Base-by-base conservation (phyloP, 306 rosid species). In the Gastrolobium villosum region DNA sequence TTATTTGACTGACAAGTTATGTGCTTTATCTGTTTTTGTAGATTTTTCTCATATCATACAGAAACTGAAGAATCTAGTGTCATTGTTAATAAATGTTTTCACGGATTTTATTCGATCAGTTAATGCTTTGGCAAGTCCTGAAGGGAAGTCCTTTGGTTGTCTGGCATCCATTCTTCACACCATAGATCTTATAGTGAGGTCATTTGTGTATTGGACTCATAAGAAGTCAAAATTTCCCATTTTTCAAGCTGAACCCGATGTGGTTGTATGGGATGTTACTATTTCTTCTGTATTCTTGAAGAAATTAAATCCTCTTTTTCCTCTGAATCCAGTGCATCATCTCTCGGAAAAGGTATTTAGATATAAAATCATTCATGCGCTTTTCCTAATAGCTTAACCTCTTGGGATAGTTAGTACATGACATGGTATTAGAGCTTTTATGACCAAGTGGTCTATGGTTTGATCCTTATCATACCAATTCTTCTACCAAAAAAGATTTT, bases 121-220 rank as follows among this genome's bases (percentile, higher is more conserved):
- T 84, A 87, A 82, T 59, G 68, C 84, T 65, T 81, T 20, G 39
- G 79, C 82, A 56, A 64, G 74, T 74, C 83, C 89, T 72, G 93
- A 86, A 72, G 83, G 79, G 56, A 94, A 82, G 62, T 83, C 89
- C 53, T 91, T 86, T 86, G 90, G 90, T 73, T 95, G 96, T 82
- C 77, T 91, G 88, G 10, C 76, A 66, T 88, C 83, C 54, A 72
- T 92, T 66, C 93, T 95, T 79, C 82, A 79, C 20, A 77, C 98
- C 82, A 54, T 93, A 82, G 91, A 91, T 76, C 93, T 85, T 65
- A 79, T 84, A 61, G 76, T 91, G 72, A 83, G 82, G 74, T 89
- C 89, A 76, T 77, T 87, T 68, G 52, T 89, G 71, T 61, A 86
- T 86, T 88, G 76, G 63, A 83, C 65, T 41, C 72, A 75, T 36